A percentile compares a stretch with the other conserved stretches of the same genome.
These are phyloP conservation scores for Gracilaria domingensis DNA, from an alignment of 23 red algal species.

Conservation along the genomic window DNA sequence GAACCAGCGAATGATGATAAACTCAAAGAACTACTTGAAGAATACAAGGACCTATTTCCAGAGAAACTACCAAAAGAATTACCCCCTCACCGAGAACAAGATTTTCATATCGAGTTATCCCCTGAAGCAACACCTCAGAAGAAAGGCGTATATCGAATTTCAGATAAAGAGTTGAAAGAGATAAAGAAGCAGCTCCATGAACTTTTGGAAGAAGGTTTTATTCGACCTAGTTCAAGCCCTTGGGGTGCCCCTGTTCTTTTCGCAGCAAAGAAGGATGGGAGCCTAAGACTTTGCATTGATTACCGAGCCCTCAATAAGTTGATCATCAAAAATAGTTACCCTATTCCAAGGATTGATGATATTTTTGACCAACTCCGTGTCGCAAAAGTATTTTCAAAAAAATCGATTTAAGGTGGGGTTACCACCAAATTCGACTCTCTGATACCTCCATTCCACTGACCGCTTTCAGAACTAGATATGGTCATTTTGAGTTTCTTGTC, in stretches of 20 bases:
- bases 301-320: neutral
- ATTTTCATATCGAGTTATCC: constrained; percentile 15
- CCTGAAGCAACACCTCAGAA: constrained; percentile 16
- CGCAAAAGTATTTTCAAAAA: constrained; percentile 5
- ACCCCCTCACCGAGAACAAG: constrained; percentile 20
- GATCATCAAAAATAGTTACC: constrained; percentile 24
- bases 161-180: too few relatives aligned
- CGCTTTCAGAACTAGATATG: constrained; percentile 10
- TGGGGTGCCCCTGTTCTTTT: constrained; percentile 41
- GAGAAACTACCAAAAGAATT: constrained; percentile 29
- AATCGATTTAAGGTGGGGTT: constrained; percentile 24
- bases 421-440: constrained; percentile 19
- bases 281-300: constrained; percentile 7
- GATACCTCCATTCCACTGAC: constrained; percentile 24
- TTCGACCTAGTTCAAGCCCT: constrained; percentile 27
- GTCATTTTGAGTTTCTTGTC: constrained; percentile 36
- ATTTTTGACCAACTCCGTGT: constrained; percentile 20
- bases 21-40: neutral
- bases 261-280: constrained; percentile 34
- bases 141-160: constrained; percentile 18
- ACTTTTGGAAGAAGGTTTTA: constrained; percentile 9
- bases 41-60: constrained; percentile 30
- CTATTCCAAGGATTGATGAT: constrained; percentile 25
- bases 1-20: neutral
- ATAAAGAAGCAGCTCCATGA: too few relatives aligned